Evolutionary conservation across 2,329 filamentous ascomycete species (phyloP), one percentile per base, ranked within the genome.

Genomic region (Immersiporthe knoxdaviesiana): DNA sequence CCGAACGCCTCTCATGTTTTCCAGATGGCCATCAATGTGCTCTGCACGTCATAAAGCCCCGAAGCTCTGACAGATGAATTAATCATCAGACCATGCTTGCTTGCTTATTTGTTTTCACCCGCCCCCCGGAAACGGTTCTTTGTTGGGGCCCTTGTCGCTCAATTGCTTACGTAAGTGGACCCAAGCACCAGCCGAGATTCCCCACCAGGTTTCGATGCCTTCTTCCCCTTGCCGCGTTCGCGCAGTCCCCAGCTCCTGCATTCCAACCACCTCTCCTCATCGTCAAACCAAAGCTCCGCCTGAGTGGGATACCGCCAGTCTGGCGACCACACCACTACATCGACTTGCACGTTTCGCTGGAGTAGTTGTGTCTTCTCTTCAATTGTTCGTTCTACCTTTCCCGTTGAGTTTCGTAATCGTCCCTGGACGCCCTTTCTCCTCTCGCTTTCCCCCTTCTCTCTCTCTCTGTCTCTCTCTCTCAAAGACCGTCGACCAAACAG

Each of bases 361-460:
- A 60, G 67, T 56, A 65, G 70, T 68, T 63, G 63, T 61, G 16
- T 44, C 44, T 65, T 60, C 60, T 50, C 16, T 50, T 12, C 56
- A 68, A 72, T 73, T 73, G 73, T 74, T 74, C 72, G 73, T 74
- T 70, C 54, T 50, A 63, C 71, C 70, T 69, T 68, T 73, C 68
- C 71, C 63, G 68, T 71, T 71, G 65, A 70, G 70, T 71, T 64
- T 50, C 59, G 62, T 21, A 39, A 50, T 44, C 67, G 52, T n/a
- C 69, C 60, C 54, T 65, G 67, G 61, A 66, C 67, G 50, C 63
- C 62, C 65, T 67, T 61, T 65, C 54, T 65, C 66, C 68, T 73
- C 59, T 70, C 72, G 59, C 65, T 66, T 68, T 70, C 71, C 65
- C 52, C 68, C 65, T 66, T 68, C 73, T 7, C 16, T 47, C 21